phyloP scores from a whole-genome alignment of 1,139 yeast genomes.

The Yamadazyma membranifaciens region DNA sequence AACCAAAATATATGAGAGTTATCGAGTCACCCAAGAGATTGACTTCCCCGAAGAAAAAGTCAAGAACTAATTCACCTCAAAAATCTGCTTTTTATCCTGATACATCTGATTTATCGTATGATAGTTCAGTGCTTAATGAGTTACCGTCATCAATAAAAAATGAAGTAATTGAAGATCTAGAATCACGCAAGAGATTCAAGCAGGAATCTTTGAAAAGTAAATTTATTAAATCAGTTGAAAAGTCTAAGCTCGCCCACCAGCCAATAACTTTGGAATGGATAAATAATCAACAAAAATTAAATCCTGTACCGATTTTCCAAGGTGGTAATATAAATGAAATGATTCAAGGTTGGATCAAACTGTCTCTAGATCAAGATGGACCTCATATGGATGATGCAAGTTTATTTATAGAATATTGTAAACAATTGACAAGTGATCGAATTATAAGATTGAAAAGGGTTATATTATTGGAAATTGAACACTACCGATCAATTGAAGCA shows the following conservation, averaged over 20 bases:
- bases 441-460: constrained; percentile 21
- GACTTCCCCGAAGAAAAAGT: constrained; percentile 9
- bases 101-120: constrained; percentile 21
- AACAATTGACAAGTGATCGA: constrained; percentile 18
- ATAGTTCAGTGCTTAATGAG: constrained; percentile 43
- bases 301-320: constrained; percentile 31
- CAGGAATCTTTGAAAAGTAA: constrained; percentile 32
- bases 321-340: constrained; percentile 37
- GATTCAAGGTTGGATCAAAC: constrained; percentile 49
- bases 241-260: constrained; percentile 16
- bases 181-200: constrained; percentile 28
- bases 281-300: constrained; percentile 17
- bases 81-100: constrained; percentile 6
- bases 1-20: constrained; percentile 34
- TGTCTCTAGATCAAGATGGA: constrained; percentile 44
- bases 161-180: constrained; percentile 42
- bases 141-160: constrained; percentile 44
- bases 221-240: constrained; percentile 21
- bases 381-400: constrained; percentile 60
- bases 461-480: constrained; percentile 17
- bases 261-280: constrained; percentile 28
- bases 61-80: constrained; percentile 15
- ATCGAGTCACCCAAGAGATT: constrained; percentile 29
- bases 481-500: constrained; percentile 9
- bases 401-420: constrained; percentile 31